phyloP scores from a whole-genome alignment of 2,329 filamentous ascomycete species.

The Arthrinium puccinioides region DNA sequence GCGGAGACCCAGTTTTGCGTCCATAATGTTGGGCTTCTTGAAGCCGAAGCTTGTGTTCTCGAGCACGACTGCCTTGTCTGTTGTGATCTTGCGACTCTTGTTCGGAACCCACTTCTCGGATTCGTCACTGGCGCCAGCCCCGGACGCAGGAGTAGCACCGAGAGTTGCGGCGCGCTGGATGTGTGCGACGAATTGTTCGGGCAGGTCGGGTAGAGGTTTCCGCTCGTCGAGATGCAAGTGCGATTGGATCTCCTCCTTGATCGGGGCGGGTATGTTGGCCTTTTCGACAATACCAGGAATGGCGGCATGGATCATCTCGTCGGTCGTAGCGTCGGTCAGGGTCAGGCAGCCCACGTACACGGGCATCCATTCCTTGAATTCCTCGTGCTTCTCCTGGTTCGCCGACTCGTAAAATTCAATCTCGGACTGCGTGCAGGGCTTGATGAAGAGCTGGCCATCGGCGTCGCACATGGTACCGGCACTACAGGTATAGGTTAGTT shows the following conservation, averaged over 20 bases:
- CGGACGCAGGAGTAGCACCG: conserved; percentile 13
- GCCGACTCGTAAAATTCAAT: conserved; percentile 84
- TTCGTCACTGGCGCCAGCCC: background rate
- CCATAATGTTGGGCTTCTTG: conserved; percentile 78
- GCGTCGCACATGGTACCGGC: conserved; percentile 83
- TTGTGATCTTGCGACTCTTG: conserved; percentile 57
- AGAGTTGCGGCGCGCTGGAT: conserved; percentile 14
- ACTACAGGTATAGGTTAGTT: conserved; percentile 38
- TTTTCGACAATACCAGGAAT: conserved; percentile 32
- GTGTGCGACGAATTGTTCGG: conserved; percentile 9
- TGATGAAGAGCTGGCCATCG: conserved; percentile 82
- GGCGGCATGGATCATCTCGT: conserved; percentile 41
- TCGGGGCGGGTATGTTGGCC: conserved; percentile 30
- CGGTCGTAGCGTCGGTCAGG: conserved; percentile 50
- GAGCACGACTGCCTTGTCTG: conserved; percentile 73
- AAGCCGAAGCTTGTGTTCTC: conserved; percentile 80
- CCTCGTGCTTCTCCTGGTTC: conserved; percentile 49
- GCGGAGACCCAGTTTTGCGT: conserved; percentile 81
- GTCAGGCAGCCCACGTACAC: conserved; percentile 73
- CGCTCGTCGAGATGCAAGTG: conserved; percentile 20
- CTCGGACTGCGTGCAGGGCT: conserved; percentile 82
- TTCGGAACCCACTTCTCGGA: conserved; percentile 35
- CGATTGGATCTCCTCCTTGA: conserved; percentile 32
- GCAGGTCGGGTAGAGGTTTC: conserved; percentile 1
- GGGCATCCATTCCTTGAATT: conserved; percentile 76